Base-by-base conservation (phyloP, 768 basidiomycete genomes). In the Calocybe gangraenosa region DNA sequence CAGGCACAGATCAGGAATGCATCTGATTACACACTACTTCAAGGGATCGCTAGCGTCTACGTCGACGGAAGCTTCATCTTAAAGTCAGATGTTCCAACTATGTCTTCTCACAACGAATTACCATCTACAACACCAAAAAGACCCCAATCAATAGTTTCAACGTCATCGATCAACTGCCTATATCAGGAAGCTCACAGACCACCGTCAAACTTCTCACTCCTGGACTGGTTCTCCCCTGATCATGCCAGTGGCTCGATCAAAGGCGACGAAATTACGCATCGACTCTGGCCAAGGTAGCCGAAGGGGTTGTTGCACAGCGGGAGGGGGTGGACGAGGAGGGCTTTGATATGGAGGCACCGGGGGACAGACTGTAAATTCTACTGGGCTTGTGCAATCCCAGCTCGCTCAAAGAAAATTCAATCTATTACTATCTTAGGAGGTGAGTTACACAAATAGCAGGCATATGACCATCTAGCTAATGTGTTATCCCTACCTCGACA, bases 191-290 rank as follows among this genome's bases (percentile, higher is more conserved):
- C 32, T 52, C 67, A 1, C 65, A 65, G 30, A 66, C 74, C 37
- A 63, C 61, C 30, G 68, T 75, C 25, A 75, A 73, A 56, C 54
- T 72, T 7, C 57, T 71, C 2, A 66, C 60, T 33, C 67, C 64
- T 1, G 40, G 57, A 3, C 49, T 65, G 6, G 11, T 41, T 14
- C 21, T 41, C n/a, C 13, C 47, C 47, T 10, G 18, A 15, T 3
- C 3, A 13, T 2, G 3, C n/a, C 6, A 49, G 47, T 40, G n/a
- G n/a, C n/a, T n/a, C n/a, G n/a, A n/a, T n/a, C n/a, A n/a, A n/a
- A n/a, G 17, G 14, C 8, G 38, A 14, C 3, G 30, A 31, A 14
- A 9, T n/a, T 14, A 32, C 4, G 25, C 48, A 18, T 53, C 54
- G 32, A 40, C 47, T 13, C 56, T 57, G 0, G 46, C 69, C 7